These are phyloP conservation scores for Entrophospora sp. DNA, from an alignment of 192 early-diverging fungal species.

Conservation along the genomic window DNA sequence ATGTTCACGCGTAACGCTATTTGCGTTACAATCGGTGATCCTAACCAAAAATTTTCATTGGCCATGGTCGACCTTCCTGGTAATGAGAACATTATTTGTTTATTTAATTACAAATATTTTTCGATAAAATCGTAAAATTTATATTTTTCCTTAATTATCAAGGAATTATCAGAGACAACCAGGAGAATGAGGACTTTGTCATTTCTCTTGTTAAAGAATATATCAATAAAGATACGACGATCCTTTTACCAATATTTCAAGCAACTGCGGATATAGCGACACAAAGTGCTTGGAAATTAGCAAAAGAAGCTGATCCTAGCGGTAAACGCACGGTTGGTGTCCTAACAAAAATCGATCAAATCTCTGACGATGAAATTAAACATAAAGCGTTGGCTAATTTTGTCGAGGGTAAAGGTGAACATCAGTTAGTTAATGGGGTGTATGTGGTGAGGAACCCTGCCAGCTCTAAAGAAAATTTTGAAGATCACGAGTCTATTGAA, in stretches of 20 bases:
- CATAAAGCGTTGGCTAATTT: neutral
- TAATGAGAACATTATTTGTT: neutral
- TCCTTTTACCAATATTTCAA: neutral
- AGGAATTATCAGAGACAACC: neutral
- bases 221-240: neutral
- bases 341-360: neutral
- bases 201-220: neutral
- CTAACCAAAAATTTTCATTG: neutral
- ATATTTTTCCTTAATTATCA: neutral
- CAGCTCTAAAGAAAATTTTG: too few relatives aligned
- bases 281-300: neutral
- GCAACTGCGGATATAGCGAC: neutral
- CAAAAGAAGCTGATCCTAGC: neutral
- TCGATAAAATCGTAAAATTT: neutral
- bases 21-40: neutral
- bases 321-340: neutral
- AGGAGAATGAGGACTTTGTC: neutral
- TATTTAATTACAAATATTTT: neutral
- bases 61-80: neutral
- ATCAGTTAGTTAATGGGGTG: neutral
- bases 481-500: too few relatives aligned
- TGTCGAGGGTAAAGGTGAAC: neutral
- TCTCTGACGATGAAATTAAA: neutral
- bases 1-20: neutral
- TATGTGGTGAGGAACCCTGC: neutral